Conservation (phyloP, 192 early-diverging fungal species). For the Coemansia sp. region DNA sequence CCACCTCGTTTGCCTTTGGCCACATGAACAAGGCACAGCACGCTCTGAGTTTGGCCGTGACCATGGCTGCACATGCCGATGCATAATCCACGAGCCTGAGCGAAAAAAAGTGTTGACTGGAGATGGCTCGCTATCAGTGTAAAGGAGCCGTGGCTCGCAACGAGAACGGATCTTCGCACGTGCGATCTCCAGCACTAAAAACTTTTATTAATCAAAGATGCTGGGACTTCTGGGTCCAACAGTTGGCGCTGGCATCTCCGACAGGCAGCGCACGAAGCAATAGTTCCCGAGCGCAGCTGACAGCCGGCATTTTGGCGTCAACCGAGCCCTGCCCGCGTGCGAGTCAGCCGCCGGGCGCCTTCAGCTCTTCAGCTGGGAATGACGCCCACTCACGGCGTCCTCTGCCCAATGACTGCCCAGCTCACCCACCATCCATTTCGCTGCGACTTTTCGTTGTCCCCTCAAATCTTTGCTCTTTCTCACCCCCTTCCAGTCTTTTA, state of each 20-base stretch:
- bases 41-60: neutral
- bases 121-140: neutral
- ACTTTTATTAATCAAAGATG: neutral
- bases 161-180: conserved; percentile 2
- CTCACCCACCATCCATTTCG: neutral
- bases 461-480: neutral
- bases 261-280: neutral
- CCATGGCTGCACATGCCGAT: neutral
- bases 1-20: neutral
- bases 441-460: neutral
- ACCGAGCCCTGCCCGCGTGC: conserved; percentile 5
- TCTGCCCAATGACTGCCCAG: conserved; percentile 1
- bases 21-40: neutral
- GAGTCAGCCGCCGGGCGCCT: neutral
- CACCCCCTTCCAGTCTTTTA: neutral
- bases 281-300: neutral
- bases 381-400: neutral
- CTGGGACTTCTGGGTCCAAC: neutral
- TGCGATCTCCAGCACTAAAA: neutral
- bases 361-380: neutral
- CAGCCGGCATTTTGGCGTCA: neutral
- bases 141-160: conserved; percentile 3
- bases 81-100: neutral
- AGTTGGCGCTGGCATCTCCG: neutral
- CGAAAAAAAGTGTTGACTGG: neutral